Base-by-base conservation (phyloP, 2,329 filamentous ascomycete genomes). In the Ophiostoma triangulosporum region DNA sequence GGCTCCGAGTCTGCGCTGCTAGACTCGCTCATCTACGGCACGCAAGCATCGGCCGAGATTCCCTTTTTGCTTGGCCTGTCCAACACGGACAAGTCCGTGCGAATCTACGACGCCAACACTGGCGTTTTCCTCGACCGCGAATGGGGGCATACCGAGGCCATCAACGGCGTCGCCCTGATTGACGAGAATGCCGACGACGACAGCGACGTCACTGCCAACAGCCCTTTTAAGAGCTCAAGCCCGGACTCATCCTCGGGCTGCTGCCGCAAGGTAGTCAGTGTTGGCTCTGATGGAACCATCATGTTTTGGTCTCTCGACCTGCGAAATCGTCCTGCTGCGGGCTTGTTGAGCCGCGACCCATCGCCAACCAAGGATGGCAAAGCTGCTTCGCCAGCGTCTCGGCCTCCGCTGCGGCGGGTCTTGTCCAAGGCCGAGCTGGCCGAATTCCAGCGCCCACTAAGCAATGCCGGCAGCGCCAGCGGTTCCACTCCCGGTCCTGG, bases 121-220 rank as follows among this genome's bases (percentile, higher is more conserved):
- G 90, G 91, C 8, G 70, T 73, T 1, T 83, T 98, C 54, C 70
- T 97, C 27, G 86, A 89, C 50, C 81, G 88, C 38, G 93, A 97
- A 68, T 96, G 89, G 80, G 93, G 93, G 1, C 93, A 98, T 61
- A 95, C 90, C 0, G 90, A 96, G 64, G 86, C 90, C 8, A 88
- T 98, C 58, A 95, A 87, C 51, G 90, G 90, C 56, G 81, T 94
- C 17, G 78, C 85, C 4, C 69, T 96, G 17, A 66, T 91, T 11
- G 78, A 85, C 53, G 73, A 73, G 7, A 72, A 75, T 0, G 76
- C 78, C 15, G 71, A 43, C 3, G 50, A 51, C 33, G 49, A 26
- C 12, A 6, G 52, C 24, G 6, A 48, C 6, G 11, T 9, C 26
- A 29, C n/a, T n/a, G n/a, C n/a, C 46, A 43, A 40, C 38, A 56